phyloP scores from a whole-genome alignment of 192 early-diverging fungal genomes.

The Spinellus fusiger region DNA sequence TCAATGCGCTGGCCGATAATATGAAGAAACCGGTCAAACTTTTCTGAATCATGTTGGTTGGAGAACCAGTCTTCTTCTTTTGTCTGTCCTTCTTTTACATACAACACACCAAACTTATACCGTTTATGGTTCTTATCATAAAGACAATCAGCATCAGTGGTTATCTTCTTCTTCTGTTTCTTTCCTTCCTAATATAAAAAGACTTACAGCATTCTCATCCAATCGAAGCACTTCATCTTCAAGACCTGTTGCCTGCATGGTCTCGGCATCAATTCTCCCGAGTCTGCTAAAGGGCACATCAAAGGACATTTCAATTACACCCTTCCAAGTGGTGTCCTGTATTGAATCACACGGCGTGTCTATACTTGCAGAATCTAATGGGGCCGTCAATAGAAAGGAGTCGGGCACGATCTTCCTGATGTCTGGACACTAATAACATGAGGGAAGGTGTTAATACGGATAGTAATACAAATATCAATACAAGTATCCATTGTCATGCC shows the following conservation, averaged over 20 bases:
- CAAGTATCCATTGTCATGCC: too few species aligned
- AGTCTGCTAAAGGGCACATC: slow-evolving; percentile 43
- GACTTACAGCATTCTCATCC: slow-evolving; percentile 69
- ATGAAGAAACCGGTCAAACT: slow-evolving; percentile 59
- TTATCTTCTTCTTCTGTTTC: background rate
- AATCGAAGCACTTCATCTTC: slow-evolving; percentile 60
- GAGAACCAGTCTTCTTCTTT: slow-evolving; percentile 76
- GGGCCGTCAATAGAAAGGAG: slow-evolving; percentile 25
- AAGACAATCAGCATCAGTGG: background rate
- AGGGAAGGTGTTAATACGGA: too few species aligned
- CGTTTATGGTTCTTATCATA: slow-evolving; percentile 26
- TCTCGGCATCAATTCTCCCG: slow-evolving; percentile 51
- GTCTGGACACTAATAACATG: slow-evolving; percentile 21
- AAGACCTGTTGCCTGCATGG: slow-evolving; percentile 33
- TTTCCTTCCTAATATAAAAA: slow-evolving; percentile 8
- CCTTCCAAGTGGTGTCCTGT: slow-evolving; percentile 36
- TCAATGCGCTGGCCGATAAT: slow-evolving; percentile 67
- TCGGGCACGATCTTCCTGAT: slow-evolving; percentile 17
- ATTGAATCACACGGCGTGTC: background rate
- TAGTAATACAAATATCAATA: too few species aligned
- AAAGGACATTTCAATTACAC: slow-evolving; percentile 34
- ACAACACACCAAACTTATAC: slow-evolving; percentile 81
- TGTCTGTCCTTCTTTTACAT: slow-evolving; percentile 59
- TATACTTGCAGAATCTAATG: background rate
- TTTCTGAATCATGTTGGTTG: slow-evolving; percentile 51